Percentiles rank a stretch among this genome's conserved stretches.
Evolutionary conservation across 768 basidiomycete species (phyloP).

Genomic region (Xerocomus brunneocitrinus): DNA sequence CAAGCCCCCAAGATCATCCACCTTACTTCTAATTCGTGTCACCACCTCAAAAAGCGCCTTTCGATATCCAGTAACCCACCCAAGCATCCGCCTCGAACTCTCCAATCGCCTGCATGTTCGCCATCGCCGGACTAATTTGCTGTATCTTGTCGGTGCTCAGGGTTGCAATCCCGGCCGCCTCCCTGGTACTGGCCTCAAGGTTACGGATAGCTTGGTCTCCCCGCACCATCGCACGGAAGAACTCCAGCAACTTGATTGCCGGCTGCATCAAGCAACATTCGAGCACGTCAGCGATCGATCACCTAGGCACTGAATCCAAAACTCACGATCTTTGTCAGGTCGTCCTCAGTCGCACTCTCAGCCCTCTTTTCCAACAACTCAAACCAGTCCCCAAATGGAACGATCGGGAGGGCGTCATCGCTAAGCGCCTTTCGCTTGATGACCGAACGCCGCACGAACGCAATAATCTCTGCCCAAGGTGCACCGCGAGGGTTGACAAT

Average conservation of each 20-base stretch:
- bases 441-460: constrained; percentile 16
- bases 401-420: constrained; percentile 21
- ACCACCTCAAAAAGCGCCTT: constrained; percentile 13
- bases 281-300: neutral
- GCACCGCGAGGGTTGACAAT: constrained; percentile 37
- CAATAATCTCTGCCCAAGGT: constrained; percentile 31
- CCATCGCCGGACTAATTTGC: constrained; percentile 20
- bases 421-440: constrained; percentile 7
- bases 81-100: constrained; percentile 20
- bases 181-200: neutral
- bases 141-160: constrained; percentile 15
- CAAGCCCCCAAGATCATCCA: too few relatives aligned
- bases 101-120: constrained; percentile 23
- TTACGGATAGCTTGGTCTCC: constrained; percentile 13
- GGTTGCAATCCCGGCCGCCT: constrained; percentile 20
- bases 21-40: too few relatives aligned
- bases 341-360: constrained; percentile 19
- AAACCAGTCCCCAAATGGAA: constrained; percentile 37
- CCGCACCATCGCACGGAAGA: constrained; percentile 24
- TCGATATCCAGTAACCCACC: constrained; percentile 25
- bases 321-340: constrained; percentile 32
- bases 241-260: constrained; percentile 33
- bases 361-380: constrained; percentile 20
- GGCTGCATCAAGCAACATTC: constrained; percentile 20
- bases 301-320: neutral